phyloP scores from a whole-genome alignment of 164 flowering plant genomes.

The Taxillus chinensis region DNA sequence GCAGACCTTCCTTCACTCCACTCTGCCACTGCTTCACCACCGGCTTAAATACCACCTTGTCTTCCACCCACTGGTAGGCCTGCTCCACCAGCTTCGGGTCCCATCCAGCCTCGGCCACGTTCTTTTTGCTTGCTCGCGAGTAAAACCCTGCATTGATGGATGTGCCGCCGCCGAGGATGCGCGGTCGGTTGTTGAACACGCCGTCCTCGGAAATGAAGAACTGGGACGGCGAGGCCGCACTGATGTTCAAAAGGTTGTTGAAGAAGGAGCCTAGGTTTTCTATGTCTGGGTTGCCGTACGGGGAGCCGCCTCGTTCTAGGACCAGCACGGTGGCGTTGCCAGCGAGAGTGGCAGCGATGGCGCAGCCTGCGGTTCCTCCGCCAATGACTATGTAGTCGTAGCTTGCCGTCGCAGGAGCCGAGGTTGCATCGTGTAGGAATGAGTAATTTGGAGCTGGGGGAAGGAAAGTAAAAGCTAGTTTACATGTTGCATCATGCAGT shows the following conservation, averaged over 20 bases:
- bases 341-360: constrained; percentile 77
- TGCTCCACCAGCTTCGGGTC: constrained; percentile 29
- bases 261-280: constrained; percentile 29
- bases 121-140: constrained; percentile 35
- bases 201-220: constrained; percentile 68
- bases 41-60: constrained; percentile 48
- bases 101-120: constrained; percentile 35
- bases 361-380: constrained; percentile 86
- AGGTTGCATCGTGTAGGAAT: constrained; percentile 49
- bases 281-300: constrained; percentile 47
- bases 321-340: constrained; percentile 38
- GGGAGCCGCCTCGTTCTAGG: constrained; percentile 74
- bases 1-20: constrained; percentile 60
- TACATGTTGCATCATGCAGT: too few relatives aligned
- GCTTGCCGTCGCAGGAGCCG: constrained; percentile 28
- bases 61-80: constrained; percentile 75
- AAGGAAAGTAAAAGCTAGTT: not conserved
- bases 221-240: constrained; percentile 49
- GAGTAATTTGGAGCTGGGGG: constrained; percentile 50
- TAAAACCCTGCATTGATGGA: constrained; percentile 77
- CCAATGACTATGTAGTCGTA: constrained; percentile 78
- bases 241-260: constrained; percentile 25
- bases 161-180: constrained; percentile 73
- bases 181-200: constrained; percentile 50
- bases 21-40: constrained; percentile 55